A percentile compares a stretch with the other conserved stretches of the same genome.
These are phyloP conservation scores for Geotrichum cucujoidarum DNA, from an alignment of 1,139 yeast genomes.

Conservation along the genomic window DNA sequence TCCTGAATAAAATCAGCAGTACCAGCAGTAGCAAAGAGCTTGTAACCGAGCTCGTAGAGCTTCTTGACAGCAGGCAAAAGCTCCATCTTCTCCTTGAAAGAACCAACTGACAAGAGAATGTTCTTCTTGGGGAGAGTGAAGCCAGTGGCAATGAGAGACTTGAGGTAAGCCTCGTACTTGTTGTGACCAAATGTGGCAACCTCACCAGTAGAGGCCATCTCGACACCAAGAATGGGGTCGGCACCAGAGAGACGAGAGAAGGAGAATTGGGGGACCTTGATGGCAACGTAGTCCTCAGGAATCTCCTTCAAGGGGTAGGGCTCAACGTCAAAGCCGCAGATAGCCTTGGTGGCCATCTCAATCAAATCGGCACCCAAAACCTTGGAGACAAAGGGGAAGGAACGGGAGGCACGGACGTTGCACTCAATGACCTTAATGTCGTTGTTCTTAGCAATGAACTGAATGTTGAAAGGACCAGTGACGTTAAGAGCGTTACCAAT, in stretches of 20 bases:
- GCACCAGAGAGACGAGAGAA: conserved; percentile 98
- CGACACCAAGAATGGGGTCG: conserved; percentile 97
- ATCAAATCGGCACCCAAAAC: conserved; percentile 95
- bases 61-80: conserved; percentile 81
- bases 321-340: conserved; percentile 78
- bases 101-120: conserved; percentile 89
- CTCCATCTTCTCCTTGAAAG: conserved; percentile 95
- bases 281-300: conserved; percentile 93
- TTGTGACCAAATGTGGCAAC: conserved; percentile 96
- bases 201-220: conserved; percentile 99
- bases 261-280: conserved; percentile 96
- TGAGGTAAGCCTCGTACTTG: conserved; percentile 95
- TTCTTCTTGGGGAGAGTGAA: conserved; percentile 94
- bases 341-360: conserved; percentile 96
- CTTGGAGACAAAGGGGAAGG: conserved; percentile 98
- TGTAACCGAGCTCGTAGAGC: conserved; percentile 78
- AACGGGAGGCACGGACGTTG: conserved; percentile 96
- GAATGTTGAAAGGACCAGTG: conserved; percentile 98
- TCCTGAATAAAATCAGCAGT: conserved; percentile 97
- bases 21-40: conserved; percentile 96
- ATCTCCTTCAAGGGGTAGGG: conserved; percentile 87
- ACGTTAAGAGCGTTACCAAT: conserved; percentile 96
- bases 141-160: conserved; percentile 91
- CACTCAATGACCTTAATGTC: conserved; percentile 93
- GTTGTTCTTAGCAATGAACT: conserved; percentile 61